Evolutionary conservation across 352 stramenopile genomes (phyloP).

Genomic region (Blastocystis sp.): DNA sequence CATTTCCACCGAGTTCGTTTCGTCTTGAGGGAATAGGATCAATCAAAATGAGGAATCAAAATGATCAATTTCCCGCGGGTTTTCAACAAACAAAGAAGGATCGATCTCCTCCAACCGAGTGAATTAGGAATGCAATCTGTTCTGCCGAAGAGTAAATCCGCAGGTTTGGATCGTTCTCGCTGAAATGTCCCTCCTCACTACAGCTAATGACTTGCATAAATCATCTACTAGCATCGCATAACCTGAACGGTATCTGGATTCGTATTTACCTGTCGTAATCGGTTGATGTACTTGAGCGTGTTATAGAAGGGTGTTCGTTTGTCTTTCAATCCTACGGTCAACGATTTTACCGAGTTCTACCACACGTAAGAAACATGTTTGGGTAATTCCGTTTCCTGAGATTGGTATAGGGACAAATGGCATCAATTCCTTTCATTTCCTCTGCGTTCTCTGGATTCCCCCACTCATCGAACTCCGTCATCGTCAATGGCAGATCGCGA

Average conservation of each 20-base stretch:
- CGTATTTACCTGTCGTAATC: conserved; percentile 8
- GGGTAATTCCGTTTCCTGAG: conserved; percentile 3
- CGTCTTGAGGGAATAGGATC: background rate
- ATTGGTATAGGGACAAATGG: conserved; percentile 39
- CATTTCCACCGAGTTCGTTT: background rate
- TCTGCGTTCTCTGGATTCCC: background rate
- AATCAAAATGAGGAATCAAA: background rate
- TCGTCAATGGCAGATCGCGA: conserved; percentile 25
- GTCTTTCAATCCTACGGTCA: conserved; percentile 30
- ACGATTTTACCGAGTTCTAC: background rate
- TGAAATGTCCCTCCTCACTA: conserved; percentile 35
- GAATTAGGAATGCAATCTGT: conserved; percentile 47
- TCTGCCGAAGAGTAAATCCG: background rate
- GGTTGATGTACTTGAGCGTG: conserved; percentile 43
- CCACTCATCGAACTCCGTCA: conserved; percentile 54
- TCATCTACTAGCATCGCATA: background rate
- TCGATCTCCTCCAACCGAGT: conserved; percentile 35
- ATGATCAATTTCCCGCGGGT: background rate
- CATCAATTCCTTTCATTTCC: background rate
- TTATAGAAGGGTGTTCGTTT: conserved; percentile 37
- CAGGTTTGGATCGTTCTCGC: conserved; percentile 47
- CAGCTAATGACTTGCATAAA: background rate
- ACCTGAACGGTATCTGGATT: conserved; percentile 11
- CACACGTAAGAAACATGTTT: conserved; percentile 34
- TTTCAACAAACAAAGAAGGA: background rate